Conservation (phyloP, 495 filamentous ascomycete species). For the Extremus antarcticus region DNA sequence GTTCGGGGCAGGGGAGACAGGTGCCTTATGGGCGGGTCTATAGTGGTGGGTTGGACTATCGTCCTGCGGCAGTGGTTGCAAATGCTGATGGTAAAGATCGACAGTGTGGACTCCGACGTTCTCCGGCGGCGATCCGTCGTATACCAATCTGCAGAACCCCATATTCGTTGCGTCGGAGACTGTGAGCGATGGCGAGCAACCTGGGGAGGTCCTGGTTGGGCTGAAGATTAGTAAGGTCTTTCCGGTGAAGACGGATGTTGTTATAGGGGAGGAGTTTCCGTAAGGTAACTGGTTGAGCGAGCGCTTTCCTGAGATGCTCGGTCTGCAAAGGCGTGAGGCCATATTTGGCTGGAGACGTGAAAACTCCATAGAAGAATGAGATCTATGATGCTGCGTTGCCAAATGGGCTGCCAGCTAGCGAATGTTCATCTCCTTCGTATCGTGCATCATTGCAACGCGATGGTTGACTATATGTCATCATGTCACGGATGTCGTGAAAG, state of each 20-base stretch:
- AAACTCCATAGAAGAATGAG: no score
- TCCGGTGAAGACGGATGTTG: conserved; percentile 6
- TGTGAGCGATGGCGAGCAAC: neutral
- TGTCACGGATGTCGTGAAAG: no score
- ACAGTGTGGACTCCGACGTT: conserved; percentile 9
- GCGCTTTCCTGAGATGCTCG: no score
- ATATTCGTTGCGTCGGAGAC: conserved; percentile 13
- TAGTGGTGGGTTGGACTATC: neutral
- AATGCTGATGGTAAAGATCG: neutral
- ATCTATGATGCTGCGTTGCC: no score
- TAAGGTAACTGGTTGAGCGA: no score
- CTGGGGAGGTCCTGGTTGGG: neutral
- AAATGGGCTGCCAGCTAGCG: no score
- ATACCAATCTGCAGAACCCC: conserved; percentile 12
- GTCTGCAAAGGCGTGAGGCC: no score
- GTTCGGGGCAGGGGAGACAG: neutral
- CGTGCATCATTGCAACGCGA: no score
- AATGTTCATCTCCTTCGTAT: no score
- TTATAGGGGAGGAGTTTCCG: conserved; percentile 11
- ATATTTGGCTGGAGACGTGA: no score
- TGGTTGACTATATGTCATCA: no score
- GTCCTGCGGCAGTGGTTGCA: neutral
- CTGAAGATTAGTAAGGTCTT: neutral
- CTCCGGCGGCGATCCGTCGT: conserved; percentile 4
- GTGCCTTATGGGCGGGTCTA: conserved; percentile 3